Evolutionary conservation across 257 asterid genomes (phyloP), one percentile per base, ranked within the genome.

Genomic region (Gynochthodes officinalis): DNA sequence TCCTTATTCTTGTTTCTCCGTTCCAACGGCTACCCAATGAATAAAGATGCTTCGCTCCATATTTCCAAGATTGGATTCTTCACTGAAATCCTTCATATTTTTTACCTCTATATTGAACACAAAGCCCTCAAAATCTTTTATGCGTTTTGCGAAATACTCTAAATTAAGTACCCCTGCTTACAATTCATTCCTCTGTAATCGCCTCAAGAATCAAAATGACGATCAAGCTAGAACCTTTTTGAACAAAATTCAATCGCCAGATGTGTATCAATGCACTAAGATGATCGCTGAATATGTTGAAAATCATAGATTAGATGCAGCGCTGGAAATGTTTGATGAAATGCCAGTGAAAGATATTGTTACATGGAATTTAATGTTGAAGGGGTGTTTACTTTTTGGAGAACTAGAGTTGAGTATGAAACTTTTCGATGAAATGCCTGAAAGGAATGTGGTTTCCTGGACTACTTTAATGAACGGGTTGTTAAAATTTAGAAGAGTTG

Each of bases 311-410:
- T 67, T 89, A 60, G 72, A 73, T 65, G 92, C 88, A 1, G 98
- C 99, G 3, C 80, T 94, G 72, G 28, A 88, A 4, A 80, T 89
- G 90, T 91, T 94, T 78, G 97, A 83, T 25, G 73, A 79, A 83
- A 87, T 89, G 86, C 96, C 92, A n/a, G 72, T 70, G 0, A 91
- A 75, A 77, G 98, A 91, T 67, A 32, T 64, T 7, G 90, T 85
- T 57, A 77, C 83, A 75, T 90, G 98, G 97, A 94, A 94, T 73
- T 61, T 78, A 76, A 88, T 94, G 93, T 87, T 94, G 68, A 94
- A 89, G 76, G 97, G 93, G 27, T 91, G 98, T 52, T 78, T 87
- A 43, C 79, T 70, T 39, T 87, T 87, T 71, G 89, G 97, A 28
- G 42, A 89, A 60, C 40, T 84, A 52, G 86, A 79, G 33, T 79